Evolutionary conservation across 2,329 filamentous ascomycete genomes (phyloP).

Genomic region (Helminthosporium solani): DNA sequence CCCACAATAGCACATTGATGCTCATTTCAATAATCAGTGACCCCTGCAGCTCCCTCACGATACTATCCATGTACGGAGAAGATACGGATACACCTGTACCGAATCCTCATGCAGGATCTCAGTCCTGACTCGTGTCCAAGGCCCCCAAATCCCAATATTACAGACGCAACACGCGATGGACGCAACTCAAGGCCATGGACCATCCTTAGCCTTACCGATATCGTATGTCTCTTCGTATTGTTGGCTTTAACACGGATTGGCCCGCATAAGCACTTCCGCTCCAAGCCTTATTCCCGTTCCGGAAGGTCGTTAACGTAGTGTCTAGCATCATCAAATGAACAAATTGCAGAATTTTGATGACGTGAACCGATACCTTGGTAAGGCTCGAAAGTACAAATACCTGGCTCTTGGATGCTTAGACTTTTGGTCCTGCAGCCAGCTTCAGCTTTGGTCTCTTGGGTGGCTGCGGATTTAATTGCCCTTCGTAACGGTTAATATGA

Average conservation of each 20-base stretch:
- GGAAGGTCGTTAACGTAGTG: not conserved
- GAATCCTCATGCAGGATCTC: too few species aligned
- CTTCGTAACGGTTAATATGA: constrained; percentile 22
- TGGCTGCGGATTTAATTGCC: not conserved
- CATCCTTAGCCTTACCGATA: too few species aligned
- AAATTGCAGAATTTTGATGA: not conserved
- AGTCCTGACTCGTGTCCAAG: too few species aligned
- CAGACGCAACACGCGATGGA: too few species aligned
- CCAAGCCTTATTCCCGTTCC: not conserved
- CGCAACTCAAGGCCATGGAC: too few species aligned
- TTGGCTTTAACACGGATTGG: not conserved
- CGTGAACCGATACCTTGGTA: not conserved
- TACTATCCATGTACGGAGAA: too few species aligned
- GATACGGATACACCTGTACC: too few species aligned
- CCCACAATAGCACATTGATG: too few species aligned
- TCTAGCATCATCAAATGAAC: not conserved
- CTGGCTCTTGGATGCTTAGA: not conserved
- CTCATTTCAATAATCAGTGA: too few species aligned
- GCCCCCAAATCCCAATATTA: too few species aligned
- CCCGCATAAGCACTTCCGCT: not conserved
- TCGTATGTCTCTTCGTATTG: too few species aligned
- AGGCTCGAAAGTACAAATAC: not conserved
- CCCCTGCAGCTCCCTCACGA: too few species aligned
- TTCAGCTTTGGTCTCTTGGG: not conserved
- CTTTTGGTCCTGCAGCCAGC: not conserved